Evolutionary conservation across 2,329 filamentous ascomycete species (phyloP).

Genomic region (Fusarium caatingaense): DNA sequence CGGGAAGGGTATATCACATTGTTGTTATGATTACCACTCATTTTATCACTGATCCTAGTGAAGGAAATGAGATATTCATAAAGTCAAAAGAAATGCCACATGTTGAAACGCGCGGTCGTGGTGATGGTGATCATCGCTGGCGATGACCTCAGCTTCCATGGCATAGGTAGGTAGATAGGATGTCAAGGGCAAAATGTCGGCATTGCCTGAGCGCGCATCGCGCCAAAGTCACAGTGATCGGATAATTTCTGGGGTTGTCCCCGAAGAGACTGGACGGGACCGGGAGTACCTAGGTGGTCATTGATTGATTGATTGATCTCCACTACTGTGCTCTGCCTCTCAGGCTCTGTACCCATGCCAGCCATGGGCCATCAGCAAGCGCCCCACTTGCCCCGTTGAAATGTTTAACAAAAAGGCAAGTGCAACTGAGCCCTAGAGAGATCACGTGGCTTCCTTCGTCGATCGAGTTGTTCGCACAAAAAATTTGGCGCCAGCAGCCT

Average conservation of each 20-base stretch:
- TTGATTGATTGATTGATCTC: neutral
- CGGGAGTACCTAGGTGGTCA: neutral
- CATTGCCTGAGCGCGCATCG: slow-evolving; percentile 28
- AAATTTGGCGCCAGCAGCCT: slow-evolving; percentile 50
- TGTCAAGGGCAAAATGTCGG: slow-evolving; percentile 20
- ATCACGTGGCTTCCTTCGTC: slow-evolving; percentile 46
- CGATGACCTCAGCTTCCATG: slow-evolving; percentile 31
- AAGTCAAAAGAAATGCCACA: slow-evolving; percentile 1
- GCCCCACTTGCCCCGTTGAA: slow-evolving; percentile 12
- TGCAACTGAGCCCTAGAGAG: neutral
- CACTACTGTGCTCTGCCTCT: neutral
- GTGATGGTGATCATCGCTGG: slow-evolving; percentile 17
- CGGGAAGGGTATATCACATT: neutral
- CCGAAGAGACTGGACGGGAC: neutral
- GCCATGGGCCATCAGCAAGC: neutral
- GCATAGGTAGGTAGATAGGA: neutral
- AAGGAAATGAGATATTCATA: neutral
- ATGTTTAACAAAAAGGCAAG: neutral
- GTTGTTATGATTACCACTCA: neutral
- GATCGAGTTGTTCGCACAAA: slow-evolving; percentile 48
- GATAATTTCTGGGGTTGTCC: slow-evolving; percentile 20
- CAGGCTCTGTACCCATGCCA: no score
- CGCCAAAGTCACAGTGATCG: slow-evolving; percentile 12
- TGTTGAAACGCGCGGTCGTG: slow-evolving; percentile 12
- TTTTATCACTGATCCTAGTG: neutral